Conservation (phyloP, 2,329 filamentous ascomycete species). For the Amesomyces nigricolor region DNA sequence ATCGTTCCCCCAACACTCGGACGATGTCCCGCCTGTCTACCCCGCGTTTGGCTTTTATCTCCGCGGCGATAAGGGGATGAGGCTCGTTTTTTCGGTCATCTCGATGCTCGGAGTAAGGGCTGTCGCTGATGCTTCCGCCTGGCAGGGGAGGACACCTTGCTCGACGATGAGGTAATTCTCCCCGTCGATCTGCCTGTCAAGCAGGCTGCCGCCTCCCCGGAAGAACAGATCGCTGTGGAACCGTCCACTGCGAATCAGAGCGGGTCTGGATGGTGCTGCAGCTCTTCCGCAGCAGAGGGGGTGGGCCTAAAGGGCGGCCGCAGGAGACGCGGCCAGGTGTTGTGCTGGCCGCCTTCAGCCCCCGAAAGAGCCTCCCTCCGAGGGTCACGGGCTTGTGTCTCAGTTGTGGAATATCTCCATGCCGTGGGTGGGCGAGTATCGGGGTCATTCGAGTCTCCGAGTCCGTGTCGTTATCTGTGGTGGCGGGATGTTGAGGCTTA, state of each 20-base stretch:
- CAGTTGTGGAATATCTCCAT: neutral
- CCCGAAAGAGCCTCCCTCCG: neutral
- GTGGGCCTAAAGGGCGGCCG: conserved; percentile 17
- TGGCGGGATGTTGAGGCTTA: no score
- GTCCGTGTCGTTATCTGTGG: neutral
- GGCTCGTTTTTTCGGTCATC: neutral
- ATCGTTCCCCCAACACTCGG: neutral
- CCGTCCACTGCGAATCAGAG: conserved; percentile 19
- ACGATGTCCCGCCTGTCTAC: neutral
- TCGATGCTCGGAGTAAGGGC: no score
- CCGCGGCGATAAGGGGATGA: neutral
- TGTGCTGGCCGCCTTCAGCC: neutral
- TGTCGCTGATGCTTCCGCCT: neutral
- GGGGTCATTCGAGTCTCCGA: neutral
- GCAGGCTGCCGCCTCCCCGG: conserved; percentile 9
- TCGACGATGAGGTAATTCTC: conserved; percentile 15
- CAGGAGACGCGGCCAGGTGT: conserved; percentile 13
- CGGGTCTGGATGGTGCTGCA: conserved; percentile 18
- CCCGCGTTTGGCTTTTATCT: neutral
- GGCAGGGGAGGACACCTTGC: neutral
- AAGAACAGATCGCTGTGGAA: conserved; percentile 17
- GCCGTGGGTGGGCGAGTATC: neutral
- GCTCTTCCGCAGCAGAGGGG: conserved; percentile 16
- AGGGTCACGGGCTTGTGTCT: neutral
- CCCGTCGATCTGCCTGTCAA: conserved; percentile 4